Evolutionary conservation across 1,139 yeast species (phyloP).

Genomic region (Geotrichum reessii): DNA sequence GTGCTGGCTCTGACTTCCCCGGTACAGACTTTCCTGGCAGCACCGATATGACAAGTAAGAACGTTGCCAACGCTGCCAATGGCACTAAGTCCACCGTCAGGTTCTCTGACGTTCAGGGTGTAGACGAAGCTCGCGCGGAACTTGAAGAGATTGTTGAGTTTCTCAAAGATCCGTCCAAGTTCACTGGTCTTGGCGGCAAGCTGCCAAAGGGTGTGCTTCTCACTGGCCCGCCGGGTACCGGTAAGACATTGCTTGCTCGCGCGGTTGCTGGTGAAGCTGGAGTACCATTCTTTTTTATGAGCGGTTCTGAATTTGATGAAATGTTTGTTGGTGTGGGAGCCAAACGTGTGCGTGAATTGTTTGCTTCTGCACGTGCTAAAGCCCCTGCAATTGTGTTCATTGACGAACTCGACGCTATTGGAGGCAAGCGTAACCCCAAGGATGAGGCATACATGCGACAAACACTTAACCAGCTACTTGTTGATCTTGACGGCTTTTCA

Average conservation of each 20-base stretch:
- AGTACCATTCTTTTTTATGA: slow-evolving; percentile 96
- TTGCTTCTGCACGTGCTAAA: slow-evolving; percentile 85
- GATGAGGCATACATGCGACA: slow-evolving; percentile 98
- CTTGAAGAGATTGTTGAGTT: slow-evolving; percentile 95
- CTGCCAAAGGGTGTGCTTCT: slow-evolving; percentile 92
- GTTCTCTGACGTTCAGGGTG: slow-evolving; percentile 92
- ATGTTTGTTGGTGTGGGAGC: slow-evolving; percentile 99
- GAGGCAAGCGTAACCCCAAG: slow-evolving; percentile 93
- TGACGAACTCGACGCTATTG: slow-evolving; percentile 96
- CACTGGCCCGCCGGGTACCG: slow-evolving; percentile 99
- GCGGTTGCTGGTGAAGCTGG: slow-evolving; percentile 99
- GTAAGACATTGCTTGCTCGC: slow-evolving; percentile 92
- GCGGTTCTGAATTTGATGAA: slow-evolving; percentile 97
- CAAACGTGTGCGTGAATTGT: slow-evolving; percentile 88
- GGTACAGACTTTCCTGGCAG: no score
- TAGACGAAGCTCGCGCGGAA: slow-evolving; percentile 97
- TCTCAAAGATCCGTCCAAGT: slow-evolving; percentile 89
- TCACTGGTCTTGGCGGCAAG: slow-evolving; percentile 94
- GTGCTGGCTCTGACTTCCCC: slow-evolving; percentile 39
- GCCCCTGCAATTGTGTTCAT: slow-evolving; percentile 96
- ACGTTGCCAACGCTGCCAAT: slow-evolving; percentile 33
- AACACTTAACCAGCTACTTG: slow-evolving; percentile 89
- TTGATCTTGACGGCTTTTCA: slow-evolving; percentile 92
- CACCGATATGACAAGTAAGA: no score
- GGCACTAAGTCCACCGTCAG: slow-evolving; percentile 86